Conservation (phyloP, 768 basidiomycete species). For the Glaciozyma antarctica region DNA sequence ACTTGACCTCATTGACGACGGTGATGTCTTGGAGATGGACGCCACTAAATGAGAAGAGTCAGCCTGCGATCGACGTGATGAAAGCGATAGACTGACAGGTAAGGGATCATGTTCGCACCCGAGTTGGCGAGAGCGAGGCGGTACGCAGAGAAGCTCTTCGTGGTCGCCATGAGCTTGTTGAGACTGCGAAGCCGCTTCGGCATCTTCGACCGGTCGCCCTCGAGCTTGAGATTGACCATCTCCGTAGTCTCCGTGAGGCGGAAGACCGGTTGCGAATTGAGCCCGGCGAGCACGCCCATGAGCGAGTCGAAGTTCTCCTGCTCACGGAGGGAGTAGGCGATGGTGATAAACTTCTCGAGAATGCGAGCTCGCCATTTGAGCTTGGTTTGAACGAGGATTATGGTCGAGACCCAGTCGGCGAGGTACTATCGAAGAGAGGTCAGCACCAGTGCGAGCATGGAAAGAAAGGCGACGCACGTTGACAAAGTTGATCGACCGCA, state of each 20-base stretch:
- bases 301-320: slow-evolving; percentile 88
- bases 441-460: background rate
- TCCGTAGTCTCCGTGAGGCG: slow-evolving; percentile 66
- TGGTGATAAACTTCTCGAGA: slow-evolving; percentile 78
- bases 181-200: slow-evolving; percentile 69
- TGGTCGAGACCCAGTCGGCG: slow-evolving; percentile 64
- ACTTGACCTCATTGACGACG: slow-evolving; percentile 72
- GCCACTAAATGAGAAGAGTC: slow-evolving; percentile 50
- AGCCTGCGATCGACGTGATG: background rate
- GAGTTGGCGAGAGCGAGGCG: slow-evolving; percentile 76
- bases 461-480: slow-evolving; percentile 20
- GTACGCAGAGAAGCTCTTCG: slow-evolving; percentile 79
- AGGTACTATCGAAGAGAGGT: slow-evolving; percentile 9
- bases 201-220: slow-evolving; percentile 46
- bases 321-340: slow-evolving; percentile 67
- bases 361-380: slow-evolving; percentile 63
- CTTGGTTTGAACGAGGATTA: slow-evolving; percentile 80
- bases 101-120: slow-evolving; percentile 78
- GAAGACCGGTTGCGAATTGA: slow-evolving; percentile 69
- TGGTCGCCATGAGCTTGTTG: slow-evolving; percentile 72
- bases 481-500: slow-evolving; percentile 31
- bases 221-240: slow-evolving; percentile 55
- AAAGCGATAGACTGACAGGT: slow-evolving; percentile 39
- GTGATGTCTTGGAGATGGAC: slow-evolving; percentile 85
- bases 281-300: slow-evolving; percentile 86